These are phyloP conservation scores for Penicillium soppii DNA, from an alignment of 495 filamentous ascomycete species.

Conservation along the genomic window DNA sequence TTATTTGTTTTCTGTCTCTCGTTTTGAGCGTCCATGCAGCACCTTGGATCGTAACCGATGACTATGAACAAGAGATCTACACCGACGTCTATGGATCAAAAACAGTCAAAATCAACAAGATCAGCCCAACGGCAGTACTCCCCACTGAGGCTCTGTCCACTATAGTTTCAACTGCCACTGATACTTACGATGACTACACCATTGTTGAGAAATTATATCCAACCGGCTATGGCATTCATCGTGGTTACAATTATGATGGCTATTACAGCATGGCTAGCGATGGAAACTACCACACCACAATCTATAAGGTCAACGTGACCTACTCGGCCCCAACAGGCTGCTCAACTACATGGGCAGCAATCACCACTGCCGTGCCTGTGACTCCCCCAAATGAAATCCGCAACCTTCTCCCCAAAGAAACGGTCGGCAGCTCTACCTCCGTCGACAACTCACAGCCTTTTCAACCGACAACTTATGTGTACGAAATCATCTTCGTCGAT, in stretches of 20 bases:
- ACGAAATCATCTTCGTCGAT: conserved; percentile 31
- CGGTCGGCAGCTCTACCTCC: conserved; percentile 28
- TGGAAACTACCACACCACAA: conserved; percentile 18
- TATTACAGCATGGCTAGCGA: conserved; percentile 7
- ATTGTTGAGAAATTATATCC: conserved; percentile 37
- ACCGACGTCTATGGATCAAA: conserved; percentile 13
- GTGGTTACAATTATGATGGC: conserved; percentile 11
- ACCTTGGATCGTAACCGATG: conserved; percentile 35
- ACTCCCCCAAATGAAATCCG: conserved; percentile 13
- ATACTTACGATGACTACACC: conserved; percentile 19
- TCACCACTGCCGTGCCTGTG: conserved; percentile 20
- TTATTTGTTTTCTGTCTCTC: conserved; percentile 19
- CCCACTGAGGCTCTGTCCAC: conserved; percentile 32
- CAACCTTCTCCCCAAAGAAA: conserved; percentile 20
- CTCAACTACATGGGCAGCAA: conserved; percentile 30
- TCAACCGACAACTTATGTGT: conserved; percentile 26
- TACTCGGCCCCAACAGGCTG: conserved; percentile 38
- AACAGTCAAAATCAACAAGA: conserved; percentile 6
- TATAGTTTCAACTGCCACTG: conserved; percentile 24
- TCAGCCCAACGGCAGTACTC: conserved; percentile 26
- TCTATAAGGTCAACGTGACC: conserved; percentile 34
- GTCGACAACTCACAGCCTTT: conserved; percentile 26
- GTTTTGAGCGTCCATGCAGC: conserved; percentile 22
- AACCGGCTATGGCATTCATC: conserved; percentile 17
- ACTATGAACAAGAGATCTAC: conserved; percentile 18